phyloP scores from a whole-genome alignment of 2,329 filamentous ascomycete genomes.

The Fusarium solani-melongenae region DNA sequence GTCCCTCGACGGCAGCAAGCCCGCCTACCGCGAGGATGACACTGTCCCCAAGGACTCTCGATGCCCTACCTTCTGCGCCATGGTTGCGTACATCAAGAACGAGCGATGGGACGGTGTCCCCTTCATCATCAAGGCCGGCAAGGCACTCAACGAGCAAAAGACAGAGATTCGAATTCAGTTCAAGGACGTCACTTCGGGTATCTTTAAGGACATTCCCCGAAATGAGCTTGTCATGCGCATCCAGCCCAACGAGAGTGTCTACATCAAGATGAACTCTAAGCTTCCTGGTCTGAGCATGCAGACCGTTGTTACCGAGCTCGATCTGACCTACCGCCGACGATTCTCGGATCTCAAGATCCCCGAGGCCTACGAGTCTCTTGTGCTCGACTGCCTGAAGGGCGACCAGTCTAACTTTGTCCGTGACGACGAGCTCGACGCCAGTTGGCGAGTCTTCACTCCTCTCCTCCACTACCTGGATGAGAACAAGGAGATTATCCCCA shows the following conservation, averaged over 20 bases:
- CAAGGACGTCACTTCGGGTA: constrained; percentile 98
- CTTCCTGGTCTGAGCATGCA: constrained; percentile 98
- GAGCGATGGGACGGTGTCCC: constrained; percentile 99
- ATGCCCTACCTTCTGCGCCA: constrained; percentile 97
- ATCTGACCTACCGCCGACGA: constrained; percentile 95
- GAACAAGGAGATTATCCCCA: constrained; percentile 99
- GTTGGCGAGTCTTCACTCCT: constrained; percentile 98
- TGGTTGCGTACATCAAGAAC: constrained; percentile 99
- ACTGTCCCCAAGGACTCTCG: constrained; percentile 97
- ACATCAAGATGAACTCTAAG: constrained; percentile 99
- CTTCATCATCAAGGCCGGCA: constrained; percentile 99
- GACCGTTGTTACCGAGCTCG: constrained; percentile 97
- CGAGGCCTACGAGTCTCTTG: constrained; percentile 97
- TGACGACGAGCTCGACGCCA: constrained; percentile 95
- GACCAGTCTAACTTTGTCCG: constrained; percentile 99
- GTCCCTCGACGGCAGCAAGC: constrained; percentile 95
- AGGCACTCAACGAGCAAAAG: constrained; percentile 99
- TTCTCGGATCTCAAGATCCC: constrained; percentile 99
- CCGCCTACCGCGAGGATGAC: constrained; percentile 98
- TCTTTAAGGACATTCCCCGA: constrained; percentile 99
- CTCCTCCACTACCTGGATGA: constrained; percentile 98
- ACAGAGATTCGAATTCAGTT: constrained; percentile 99
- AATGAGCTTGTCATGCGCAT: constrained; percentile 99
- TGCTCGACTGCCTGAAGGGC: constrained; percentile 96
- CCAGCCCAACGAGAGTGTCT: constrained; percentile 98